Evolutionary conservation across 2,329 filamentous ascomycete genomes (phyloP).

Genomic region (Capronia epimyces): DNA sequence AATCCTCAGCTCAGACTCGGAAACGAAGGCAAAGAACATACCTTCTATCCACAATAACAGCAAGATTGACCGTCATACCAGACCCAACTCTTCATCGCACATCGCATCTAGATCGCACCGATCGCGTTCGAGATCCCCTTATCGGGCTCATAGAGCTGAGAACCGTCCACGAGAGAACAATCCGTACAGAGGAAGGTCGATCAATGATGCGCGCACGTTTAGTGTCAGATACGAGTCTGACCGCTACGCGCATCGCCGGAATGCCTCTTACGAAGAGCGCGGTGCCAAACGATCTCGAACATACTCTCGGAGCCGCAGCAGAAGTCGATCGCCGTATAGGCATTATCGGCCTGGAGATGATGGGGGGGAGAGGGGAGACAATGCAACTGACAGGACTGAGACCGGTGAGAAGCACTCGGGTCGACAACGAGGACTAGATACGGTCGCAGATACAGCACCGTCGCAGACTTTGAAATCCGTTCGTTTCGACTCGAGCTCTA

Average conservation of each 20-base stretch:
- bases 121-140: constrained; percentile 41
- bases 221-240: constrained; percentile 38
- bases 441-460: not conserved
- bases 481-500: not conserved
- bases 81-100: constrained; percentile 52
- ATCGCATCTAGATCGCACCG: constrained; percentile 33
- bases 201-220: constrained; percentile 32
- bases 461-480: not conserved
- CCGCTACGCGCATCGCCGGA: constrained; percentile 37
- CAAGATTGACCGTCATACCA: constrained; percentile 89
- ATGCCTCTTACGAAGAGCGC: constrained; percentile 47
- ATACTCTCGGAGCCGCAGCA: constrained; percentile 40
- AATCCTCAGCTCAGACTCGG: constrained; percentile 68
- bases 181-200: constrained; percentile 32
- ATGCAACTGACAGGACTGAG: constrained; percentile 41
- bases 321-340: constrained; percentile 42
- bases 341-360: constrained; percentile 24
- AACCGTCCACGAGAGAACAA: constrained; percentile 42
- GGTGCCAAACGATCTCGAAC: constrained; percentile 38
- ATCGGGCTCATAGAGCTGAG: constrained; percentile 37
- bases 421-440: constrained; percentile 6
- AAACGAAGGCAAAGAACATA: constrained; percentile 79
- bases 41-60: constrained; percentile 67
- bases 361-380: constrained; percentile 31
- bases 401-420: constrained; percentile 45